These are phyloP conservation scores for Phaeoacremonium minimum DNA, from an alignment of 2,329 filamentous ascomycete genomes.

Conservation along the genomic window DNA sequence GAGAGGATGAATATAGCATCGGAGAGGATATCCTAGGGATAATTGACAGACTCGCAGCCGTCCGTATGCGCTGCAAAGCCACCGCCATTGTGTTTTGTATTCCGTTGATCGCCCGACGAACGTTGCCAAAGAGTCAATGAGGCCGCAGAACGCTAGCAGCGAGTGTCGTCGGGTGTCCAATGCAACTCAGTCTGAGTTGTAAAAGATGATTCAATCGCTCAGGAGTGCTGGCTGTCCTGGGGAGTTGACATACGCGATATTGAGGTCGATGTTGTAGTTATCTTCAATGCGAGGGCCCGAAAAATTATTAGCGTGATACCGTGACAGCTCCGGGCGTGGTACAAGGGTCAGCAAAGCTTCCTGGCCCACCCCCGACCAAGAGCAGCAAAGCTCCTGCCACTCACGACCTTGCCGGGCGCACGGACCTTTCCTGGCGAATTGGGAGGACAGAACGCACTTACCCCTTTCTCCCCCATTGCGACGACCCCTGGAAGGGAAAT, in stretches of 20 bases:
- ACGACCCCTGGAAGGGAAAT: slow-evolving; percentile 32
- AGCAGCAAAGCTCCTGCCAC: background rate
- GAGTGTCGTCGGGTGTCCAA: too few relatives aligned
- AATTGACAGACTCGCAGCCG: slow-evolving; percentile 40
- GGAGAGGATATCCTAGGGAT: slow-evolving; percentile 49
- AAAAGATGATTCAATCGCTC: too few relatives aligned
- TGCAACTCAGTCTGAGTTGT: too few relatives aligned
- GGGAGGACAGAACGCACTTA: slow-evolving; percentile 1
- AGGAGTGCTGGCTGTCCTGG: too few relatives aligned
- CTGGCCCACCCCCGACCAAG: too few relatives aligned
- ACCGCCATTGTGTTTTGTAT: slow-evolving; percentile 37
- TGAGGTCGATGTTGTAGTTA: background rate
- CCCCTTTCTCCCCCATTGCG: slow-evolving; percentile 31
- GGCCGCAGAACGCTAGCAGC: too few relatives aligned
- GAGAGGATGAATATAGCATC: slow-evolving; percentile 32
- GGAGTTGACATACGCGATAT: too few relatives aligned
- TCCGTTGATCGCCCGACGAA: too few relatives aligned
- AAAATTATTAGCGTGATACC: background rate
- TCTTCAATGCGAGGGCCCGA: too few relatives aligned
- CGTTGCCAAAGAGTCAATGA: too few relatives aligned
- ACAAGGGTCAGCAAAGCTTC: too few relatives aligned
- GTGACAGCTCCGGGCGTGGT: too few relatives aligned
- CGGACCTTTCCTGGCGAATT: slow-evolving; percentile 5
- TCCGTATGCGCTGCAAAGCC: slow-evolving; percentile 30
- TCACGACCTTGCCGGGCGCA: slow-evolving; percentile 1